Evolutionary conservation across 1,284 basidiomycete species (phyloP).

Genomic region (Boletellus deceptivus): DNA sequence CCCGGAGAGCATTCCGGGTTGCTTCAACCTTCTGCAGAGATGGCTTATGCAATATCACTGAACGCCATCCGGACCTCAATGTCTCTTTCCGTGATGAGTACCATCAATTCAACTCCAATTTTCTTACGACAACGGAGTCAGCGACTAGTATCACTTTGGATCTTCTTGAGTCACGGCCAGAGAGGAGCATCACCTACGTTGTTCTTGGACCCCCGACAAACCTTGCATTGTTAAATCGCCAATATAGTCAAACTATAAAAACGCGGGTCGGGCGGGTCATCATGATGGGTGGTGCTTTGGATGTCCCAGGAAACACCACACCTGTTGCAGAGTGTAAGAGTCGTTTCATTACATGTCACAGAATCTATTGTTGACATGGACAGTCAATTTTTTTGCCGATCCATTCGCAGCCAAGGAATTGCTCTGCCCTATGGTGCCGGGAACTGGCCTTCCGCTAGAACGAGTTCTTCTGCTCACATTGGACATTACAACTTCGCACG

Average conservation of each 20-base stretch:
- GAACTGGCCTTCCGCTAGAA: conserved; percentile 52
- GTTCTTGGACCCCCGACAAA: conserved; percentile 89
- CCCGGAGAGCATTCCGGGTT: conserved; percentile 14
- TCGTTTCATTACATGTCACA: conserved; percentile 7
- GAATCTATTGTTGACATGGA: conserved; percentile 3
- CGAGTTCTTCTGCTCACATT: conserved; percentile 74
- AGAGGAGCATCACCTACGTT: conserved; percentile 76
- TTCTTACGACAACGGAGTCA: conserved; percentile 49
- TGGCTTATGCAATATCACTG: conserved; percentile 73
- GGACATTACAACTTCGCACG: conserved; percentile 79
- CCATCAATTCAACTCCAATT: conserved; percentile 36
- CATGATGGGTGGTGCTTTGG: conserved; percentile 96
- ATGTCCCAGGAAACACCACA: conserved; percentile 89
- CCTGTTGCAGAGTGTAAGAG: conserved; percentile 76
- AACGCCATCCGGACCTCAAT: conserved; percentile 74
- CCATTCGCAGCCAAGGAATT: conserved; percentile 80
- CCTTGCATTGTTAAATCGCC: conserved; percentile 66
- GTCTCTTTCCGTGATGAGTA: conserved; percentile 30
- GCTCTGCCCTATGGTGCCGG: conserved; percentile 41
- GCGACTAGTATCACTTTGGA: conserved; percentile 69
- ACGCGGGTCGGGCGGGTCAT: conserved; percentile 72
- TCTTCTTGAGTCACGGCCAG: conserved; percentile 57
- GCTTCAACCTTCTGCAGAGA: conserved; percentile 48
- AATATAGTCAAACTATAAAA: conserved; percentile 54
- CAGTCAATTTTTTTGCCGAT: conserved; percentile 94